These are phyloP conservation scores for Penicillium crustosum DNA, from an alignment of 2,329 filamentous ascomycete genomes.

Conservation along the genomic window DNA sequence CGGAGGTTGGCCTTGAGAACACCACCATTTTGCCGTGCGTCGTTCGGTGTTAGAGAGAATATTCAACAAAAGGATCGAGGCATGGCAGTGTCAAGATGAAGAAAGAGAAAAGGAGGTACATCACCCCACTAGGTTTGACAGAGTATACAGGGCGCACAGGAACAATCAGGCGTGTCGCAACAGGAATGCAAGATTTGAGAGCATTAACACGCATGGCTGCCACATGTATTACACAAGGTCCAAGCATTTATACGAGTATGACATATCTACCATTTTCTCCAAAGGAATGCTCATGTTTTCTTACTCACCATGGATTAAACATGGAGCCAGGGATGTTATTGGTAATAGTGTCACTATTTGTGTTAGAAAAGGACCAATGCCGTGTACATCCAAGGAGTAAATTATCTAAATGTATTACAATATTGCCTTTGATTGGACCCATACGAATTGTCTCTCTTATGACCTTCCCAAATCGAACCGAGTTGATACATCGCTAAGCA, in stretches of 20 bases:
- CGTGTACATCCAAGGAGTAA: not conserved
- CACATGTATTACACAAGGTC: slow-evolving; percentile 19
- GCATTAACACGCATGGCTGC: slow-evolving; percentile 24
- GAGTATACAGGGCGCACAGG: slow-evolving; percentile 8
- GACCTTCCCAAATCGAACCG: slow-evolving; percentile 8
- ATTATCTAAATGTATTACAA: not conserved
- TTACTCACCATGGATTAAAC: not conserved
- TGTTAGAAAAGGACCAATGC: not conserved
- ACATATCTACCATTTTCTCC: not conserved
- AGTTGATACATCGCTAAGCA: slow-evolving; percentile 17
- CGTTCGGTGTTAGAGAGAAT: not conserved
- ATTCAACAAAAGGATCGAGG: not conserved
- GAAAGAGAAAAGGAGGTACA: slow-evolving; percentile 6
- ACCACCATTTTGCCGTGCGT: slow-evolving; percentile 11
- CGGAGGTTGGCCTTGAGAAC: slow-evolving; percentile 2
- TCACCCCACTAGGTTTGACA: not conserved
- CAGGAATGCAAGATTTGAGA: slow-evolving; percentile 24
- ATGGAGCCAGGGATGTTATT: slow-evolving; percentile 9
- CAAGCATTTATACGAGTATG: slow-evolving; percentile 8
- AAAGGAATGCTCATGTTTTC: not conserved
- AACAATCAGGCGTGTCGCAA: slow-evolving; percentile 5
- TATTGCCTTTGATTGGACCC: not conserved
- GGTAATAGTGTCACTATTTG: slow-evolving; percentile 8
- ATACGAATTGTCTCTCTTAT: not conserved
- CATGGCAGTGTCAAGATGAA: not conserved